These are phyloP conservation scores for Yamadazyma scolyti DNA, from an alignment of 805 yeast species.

Conservation along the genomic window DNA sequence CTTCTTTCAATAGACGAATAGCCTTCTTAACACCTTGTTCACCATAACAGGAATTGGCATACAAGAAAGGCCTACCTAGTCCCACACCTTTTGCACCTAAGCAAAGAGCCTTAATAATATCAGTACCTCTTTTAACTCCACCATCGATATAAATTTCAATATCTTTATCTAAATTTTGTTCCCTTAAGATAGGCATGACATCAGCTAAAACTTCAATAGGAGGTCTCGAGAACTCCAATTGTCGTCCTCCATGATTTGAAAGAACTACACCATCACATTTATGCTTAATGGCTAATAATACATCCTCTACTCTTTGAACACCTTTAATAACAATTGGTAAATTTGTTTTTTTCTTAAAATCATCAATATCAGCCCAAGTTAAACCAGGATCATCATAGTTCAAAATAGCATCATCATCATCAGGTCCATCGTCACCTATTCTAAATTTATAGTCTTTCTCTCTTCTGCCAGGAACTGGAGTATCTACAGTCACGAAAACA, in stretches of 20 bases:
- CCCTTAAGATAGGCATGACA: conserved; percentile 49
- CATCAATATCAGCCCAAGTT: conserved; percentile 38
- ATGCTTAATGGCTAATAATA: conserved; percentile 62
- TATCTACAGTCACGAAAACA: conserved; percentile 53
- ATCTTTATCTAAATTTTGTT: conserved; percentile 42
- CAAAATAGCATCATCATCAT: conserved; percentile 7
- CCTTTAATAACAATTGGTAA: conserved; percentile 70
- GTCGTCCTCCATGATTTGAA: conserved; percentile 90
- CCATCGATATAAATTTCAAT: conserved; percentile 62
- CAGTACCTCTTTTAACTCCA: conserved; percentile 68
- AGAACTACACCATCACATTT: conserved; percentile 78
- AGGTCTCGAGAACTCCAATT: conserved; percentile 77
- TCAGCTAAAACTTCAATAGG: conserved; percentile 75
- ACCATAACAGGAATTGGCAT: conserved; percentile 62
- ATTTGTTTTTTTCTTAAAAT: conserved; percentile 52
- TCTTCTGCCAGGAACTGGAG: conserved; percentile 51
- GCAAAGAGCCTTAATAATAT: conserved; percentile 61
- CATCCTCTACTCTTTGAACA: conserved; percentile 81
- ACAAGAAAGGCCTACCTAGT: conserved; percentile 62
- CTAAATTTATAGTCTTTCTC: conserved; percentile 44
- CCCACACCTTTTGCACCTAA: conserved; percentile 73
- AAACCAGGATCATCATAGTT: conserved; percentile 12
- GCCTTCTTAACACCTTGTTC: conserved; percentile 61
- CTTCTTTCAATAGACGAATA: conserved; percentile 62
- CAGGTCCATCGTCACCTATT: conserved; percentile 22